These are phyloP conservation scores for Phyllosticta citriasiana DNA, from an alignment of 2,329 filamentous ascomycete species.

Conservation along the genomic window DNA sequence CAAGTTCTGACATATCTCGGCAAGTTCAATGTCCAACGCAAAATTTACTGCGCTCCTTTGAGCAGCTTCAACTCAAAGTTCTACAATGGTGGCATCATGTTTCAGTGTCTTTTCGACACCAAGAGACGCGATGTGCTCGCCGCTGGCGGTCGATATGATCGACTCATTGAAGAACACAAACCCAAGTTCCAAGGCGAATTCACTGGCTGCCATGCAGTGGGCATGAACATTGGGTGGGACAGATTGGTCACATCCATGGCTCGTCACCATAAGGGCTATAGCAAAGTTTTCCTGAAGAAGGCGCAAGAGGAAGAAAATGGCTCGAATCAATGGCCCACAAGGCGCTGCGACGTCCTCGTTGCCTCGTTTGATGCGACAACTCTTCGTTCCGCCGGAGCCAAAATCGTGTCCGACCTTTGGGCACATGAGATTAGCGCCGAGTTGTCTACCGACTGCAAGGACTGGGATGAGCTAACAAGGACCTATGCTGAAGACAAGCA, in stretches of 20 bases:
- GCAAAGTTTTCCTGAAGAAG: conserved; percentile 56
- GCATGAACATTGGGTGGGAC: conserved; percentile 86
- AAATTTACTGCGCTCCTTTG: conserved; percentile 75
- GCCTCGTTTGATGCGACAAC: conserved; percentile 74
- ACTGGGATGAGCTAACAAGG: conserved; percentile 67
- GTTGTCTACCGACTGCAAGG: conserved; percentile 68
- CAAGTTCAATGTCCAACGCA: conserved; percentile 62
- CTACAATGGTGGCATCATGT: conserved; percentile 69
- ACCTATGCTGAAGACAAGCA: conserved; percentile 69
- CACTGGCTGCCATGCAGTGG: conserved; percentile 62
- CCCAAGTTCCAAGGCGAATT: conserved; percentile 53
- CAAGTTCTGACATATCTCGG: conserved; percentile 69
- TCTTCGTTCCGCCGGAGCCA: conserved; percentile 65
- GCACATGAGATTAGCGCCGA: conserved; percentile 78
- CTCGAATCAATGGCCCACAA: conserved; percentile 26
- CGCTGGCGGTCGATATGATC: conserved; percentile 87
- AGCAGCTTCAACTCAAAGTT: conserved; percentile 87
- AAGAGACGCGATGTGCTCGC: conserved; percentile 78
- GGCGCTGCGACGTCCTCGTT: conserved; percentile 76
- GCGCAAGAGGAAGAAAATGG: conserved; percentile 48
- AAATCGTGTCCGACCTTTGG: conserved; percentile 72
- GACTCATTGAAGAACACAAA: conserved; percentile 72
- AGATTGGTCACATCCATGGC: conserved; percentile 56
- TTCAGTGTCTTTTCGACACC: conserved; percentile 81
- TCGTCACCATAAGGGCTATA: conserved; percentile 39